phyloP scores from a whole-genome alignment of 495 filamentous ascomycete species.

The Penicillium paxilli region DNA sequence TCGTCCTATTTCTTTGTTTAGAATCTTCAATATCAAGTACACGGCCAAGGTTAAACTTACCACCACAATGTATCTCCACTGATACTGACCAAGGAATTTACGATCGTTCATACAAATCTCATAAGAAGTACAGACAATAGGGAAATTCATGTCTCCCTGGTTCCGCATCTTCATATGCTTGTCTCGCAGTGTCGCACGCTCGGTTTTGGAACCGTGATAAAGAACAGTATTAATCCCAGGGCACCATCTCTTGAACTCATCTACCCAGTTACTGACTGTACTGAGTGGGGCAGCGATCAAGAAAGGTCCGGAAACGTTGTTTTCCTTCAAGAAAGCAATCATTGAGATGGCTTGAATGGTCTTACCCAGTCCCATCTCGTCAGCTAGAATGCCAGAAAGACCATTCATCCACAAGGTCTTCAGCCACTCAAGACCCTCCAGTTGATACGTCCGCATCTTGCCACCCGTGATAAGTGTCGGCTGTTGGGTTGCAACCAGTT shows the following conservation, averaged over 20 bases:
- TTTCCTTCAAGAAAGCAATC: slow-evolving; percentile 84
- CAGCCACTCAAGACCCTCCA: slow-evolving; percentile 94
- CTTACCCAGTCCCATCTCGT: slow-evolving; percentile 98
- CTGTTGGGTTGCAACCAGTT: slow-evolving; percentile 78
- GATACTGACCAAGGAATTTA: slow-evolving; percentile 72
- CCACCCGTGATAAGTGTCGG: slow-evolving; percentile 83
- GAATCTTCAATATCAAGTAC: background rate
- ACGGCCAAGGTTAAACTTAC: slow-evolving; percentile 44
- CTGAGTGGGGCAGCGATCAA: slow-evolving; percentile 87
- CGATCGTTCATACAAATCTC: slow-evolving; percentile 94
- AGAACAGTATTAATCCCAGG: slow-evolving; percentile 82
- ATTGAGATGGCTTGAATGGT: slow-evolving; percentile 90
- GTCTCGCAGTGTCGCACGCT: slow-evolving; percentile 70
- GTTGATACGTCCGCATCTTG: slow-evolving; percentile 89
- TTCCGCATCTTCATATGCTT: slow-evolving; percentile 59
- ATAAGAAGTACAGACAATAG: slow-evolving; percentile 89
- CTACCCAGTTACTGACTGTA: slow-evolving; percentile 94
- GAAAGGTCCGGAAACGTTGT: slow-evolving; percentile 84
- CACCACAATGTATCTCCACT: slow-evolving; percentile 97
- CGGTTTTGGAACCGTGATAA: slow-evolving; percentile 80
- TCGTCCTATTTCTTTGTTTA: slow-evolving; percentile 63
- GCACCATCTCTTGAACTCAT: slow-evolving; percentile 88
- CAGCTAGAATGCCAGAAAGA: slow-evolving; percentile 90
- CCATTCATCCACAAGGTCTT: slow-evolving; percentile 86
- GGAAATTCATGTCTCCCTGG: slow-evolving; percentile 69